Conservation (phyloP, 1,284 basidiomycete genomes). For the Malassezia yamatoensis region DNA sequence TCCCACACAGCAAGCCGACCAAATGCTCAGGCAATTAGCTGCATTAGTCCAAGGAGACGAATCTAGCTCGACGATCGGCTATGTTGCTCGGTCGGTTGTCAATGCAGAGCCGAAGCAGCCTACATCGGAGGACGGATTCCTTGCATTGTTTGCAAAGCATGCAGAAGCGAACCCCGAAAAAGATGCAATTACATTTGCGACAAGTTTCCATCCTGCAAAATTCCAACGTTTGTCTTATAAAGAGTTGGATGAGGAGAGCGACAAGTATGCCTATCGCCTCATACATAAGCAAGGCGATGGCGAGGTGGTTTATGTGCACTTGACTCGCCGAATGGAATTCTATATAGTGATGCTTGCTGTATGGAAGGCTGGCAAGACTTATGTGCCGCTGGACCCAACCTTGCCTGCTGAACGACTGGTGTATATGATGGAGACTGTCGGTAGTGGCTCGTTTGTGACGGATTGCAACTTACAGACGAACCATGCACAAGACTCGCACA, state of each 20-base stretch:
- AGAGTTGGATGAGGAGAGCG: slow-evolving; percentile 28
- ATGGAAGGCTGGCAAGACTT: slow-evolving; percentile 41
- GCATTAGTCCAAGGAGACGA: slow-evolving; percentile 22
- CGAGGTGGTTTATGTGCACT: slow-evolving; percentile 27
- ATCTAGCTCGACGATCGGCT: background rate
- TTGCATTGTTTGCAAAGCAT: slow-evolving; percentile 24
- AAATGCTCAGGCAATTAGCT: background rate
- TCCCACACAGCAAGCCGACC: slow-evolving; percentile 20
- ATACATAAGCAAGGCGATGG: background rate
- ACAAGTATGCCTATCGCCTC: slow-evolving; percentile 22
- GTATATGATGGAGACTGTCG: slow-evolving; percentile 37
- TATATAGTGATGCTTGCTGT: slow-evolving; percentile 34
- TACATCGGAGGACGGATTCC: slow-evolving; percentile 18
- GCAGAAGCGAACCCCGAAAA: slow-evolving; percentile 18
- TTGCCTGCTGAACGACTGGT: slow-evolving; percentile 32
- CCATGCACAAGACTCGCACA: background rate
- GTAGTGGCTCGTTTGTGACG: slow-evolving; percentile 17
- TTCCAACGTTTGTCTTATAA: slow-evolving; percentile 23
- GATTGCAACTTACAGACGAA: background rate
- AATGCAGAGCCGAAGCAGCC: slow-evolving; percentile 8
- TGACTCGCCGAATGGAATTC: slow-evolving; percentile 27
- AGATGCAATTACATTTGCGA: slow-evolving; percentile 26
- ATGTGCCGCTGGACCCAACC: slow-evolving; percentile 40
- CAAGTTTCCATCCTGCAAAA: slow-evolving; percentile 14
- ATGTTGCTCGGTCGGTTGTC: slow-evolving; percentile 4